phyloP scores from a whole-genome alignment of 768 basidiomycete genomes.

The Tulasnella sp. region DNA sequence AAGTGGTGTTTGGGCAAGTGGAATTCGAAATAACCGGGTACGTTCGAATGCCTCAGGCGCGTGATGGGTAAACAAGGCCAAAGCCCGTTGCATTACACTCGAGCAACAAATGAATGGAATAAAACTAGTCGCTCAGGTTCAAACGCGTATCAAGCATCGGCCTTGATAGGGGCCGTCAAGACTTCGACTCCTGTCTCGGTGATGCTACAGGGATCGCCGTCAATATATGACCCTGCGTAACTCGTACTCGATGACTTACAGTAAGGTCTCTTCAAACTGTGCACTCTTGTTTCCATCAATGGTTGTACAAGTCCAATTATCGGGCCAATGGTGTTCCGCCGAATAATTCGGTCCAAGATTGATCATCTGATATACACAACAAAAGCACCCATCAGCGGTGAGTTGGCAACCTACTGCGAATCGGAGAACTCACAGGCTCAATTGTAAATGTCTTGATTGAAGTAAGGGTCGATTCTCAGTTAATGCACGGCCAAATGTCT shows the following conservation, averaged over 20 bases:
- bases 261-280: slow-evolving; percentile 95
- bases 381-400: slow-evolving; percentile 24
- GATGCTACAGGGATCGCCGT: slow-evolving; percentile 56
- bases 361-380: slow-evolving; percentile 68
- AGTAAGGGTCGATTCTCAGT: background rate
- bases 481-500: background rate
- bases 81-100: background rate
- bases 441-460: slow-evolving; percentile 61
- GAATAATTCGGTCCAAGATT: slow-evolving; percentile 81
- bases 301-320: slow-evolving; percentile 97
- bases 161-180: slow-evolving; percentile 58
- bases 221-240: background rate
- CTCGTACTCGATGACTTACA: slow-evolving; percentile 59
- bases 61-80: background rate
- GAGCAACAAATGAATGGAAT: background rate
- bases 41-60: background rate
- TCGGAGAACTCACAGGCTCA: slow-evolving; percentile 61
- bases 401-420: slow-evolving; percentile 10
- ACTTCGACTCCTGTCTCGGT: slow-evolving; percentile 91
- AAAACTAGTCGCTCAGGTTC: background rate
- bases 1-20: background rate
- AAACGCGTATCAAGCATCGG: background rate
- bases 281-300: slow-evolving; percentile 88
- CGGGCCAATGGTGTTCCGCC: slow-evolving; percentile 78
- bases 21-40: background rate